Percentiles rank a stretch among this genome's conserved stretches.
Evolutionary conservation across 805 yeast species (phyloP).

Genomic region (Pichia occidentalis): DNA sequence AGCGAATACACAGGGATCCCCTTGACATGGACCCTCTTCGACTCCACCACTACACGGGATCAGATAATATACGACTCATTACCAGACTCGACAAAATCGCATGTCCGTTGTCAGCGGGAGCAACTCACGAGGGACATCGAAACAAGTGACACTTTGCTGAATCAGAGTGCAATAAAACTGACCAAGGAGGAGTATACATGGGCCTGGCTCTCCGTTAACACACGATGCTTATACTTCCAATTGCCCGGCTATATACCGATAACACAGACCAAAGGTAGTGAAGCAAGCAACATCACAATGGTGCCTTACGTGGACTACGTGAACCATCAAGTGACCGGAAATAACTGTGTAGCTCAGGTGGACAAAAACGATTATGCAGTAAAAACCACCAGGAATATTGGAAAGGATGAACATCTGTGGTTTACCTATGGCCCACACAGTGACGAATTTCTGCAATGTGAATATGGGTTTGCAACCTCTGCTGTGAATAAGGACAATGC

Average conservation of each 20-base stretch:
- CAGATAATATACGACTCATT: slow-evolving; percentile 30
- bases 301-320: slow-evolving; percentile 89
- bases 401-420: slow-evolving; percentile 48
- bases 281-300: slow-evolving; percentile 68
- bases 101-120: slow-evolving; percentile 35
- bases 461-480: slow-evolving; percentile 71
- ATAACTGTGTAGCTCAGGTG: slow-evolving; percentile 46
- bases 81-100: slow-evolving; percentile 38
- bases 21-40: slow-evolving; percentile 47
- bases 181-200: slow-evolving; percentile 39
- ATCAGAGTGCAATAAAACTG: slow-evolving; percentile 6
- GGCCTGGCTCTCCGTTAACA: slow-evolving; percentile 84
- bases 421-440: slow-evolving; percentile 86
- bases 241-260: slow-evolving; percentile 40
- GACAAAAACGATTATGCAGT: slow-evolving; percentile 49
- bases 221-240: slow-evolving; percentile 81
- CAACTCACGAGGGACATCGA: slow-evolving; percentile 40
- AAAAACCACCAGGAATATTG: slow-evolving; percentile 27
- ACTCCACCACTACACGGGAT: background rate
- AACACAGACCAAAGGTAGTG: slow-evolving; percentile 22
- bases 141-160: slow-evolving; percentile 20
- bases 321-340: slow-evolving; percentile 52
- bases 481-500: slow-evolving; percentile 42
- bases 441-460: slow-evolving; percentile 73
- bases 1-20: slow-evolving; percentile 55